Evolutionary conservation across 257 asterid species (phyloP), one percentile per base, ranked within the genome.

Genomic region (Gentiana straminea): DNA sequence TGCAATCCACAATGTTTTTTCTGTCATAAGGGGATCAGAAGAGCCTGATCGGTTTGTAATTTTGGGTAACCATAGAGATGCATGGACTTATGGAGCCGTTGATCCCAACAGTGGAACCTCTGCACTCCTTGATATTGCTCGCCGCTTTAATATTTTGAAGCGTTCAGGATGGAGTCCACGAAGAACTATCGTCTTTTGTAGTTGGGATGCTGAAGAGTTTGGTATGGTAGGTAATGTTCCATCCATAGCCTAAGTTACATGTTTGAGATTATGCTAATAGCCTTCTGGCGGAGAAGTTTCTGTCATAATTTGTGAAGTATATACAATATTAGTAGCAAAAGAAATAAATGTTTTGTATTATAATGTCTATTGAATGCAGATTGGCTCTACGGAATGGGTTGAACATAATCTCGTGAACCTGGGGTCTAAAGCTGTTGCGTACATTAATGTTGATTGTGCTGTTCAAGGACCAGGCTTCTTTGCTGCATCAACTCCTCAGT

Each of bases 201-300:
- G 96, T 66, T 91, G 98, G 98, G 98, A 91, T 61, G 98, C 95
- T 0, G 98, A 91, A 77, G 98, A 91, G 81, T 91, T 91, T 87
- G 98, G 98, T 64, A 91, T 91, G 98, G 98, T 91, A 79, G 86
- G 95, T 81, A 80, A 75, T 77, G 51, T 67, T 76, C 76, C 67
- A 37, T 73, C 64, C 51, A 65, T 64, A 32, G 57, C 48, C 53
- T 13, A 13, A 13, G 34, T 4, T 5, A 43, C 43, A 39, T 39
- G 45, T 39, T 39, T 8, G 45, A 0, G 8, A 1, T 8, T 4
- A 4, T 39, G 8, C 45, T 39, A 4, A 8, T 39, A 4, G 2
- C 45, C 45, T 39, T 39, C 7, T 39, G 45, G 45, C 8, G 2
- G 8, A 39, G 8, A 39, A 39, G 55, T 52, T 13, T 33, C 8